A percentile compares a stretch with the other conserved stretches of the same genome.
Conservation (phyloP, 2,329 filamentous ascomycete species). For the Pseudonectria foliicola region DNA sequence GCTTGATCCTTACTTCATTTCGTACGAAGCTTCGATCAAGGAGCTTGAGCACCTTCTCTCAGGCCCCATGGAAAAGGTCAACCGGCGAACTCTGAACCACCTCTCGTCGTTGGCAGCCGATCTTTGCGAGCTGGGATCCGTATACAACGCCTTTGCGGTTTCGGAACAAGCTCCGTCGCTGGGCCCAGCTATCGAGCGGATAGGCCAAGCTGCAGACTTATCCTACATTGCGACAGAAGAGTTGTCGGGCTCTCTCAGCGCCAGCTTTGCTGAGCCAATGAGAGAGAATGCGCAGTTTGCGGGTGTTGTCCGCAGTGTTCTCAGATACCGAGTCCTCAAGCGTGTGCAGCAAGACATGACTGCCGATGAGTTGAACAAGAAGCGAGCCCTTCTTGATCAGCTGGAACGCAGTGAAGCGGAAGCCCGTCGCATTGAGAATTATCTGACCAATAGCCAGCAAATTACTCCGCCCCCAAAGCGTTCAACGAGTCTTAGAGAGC, state of each 20-base stretch:
- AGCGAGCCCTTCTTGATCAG: slow-evolving; percentile 72
- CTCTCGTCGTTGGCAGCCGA: slow-evolving; percentile 78
- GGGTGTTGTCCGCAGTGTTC: slow-evolving; percentile 80
- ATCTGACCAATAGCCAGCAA: slow-evolving; percentile 68
- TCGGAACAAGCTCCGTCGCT: slow-evolving; percentile 86
- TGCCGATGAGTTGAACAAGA: slow-evolving; percentile 84
- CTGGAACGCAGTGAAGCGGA: slow-evolving; percentile 92
- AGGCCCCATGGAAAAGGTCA: slow-evolving; percentile 95
- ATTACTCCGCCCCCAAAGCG: slow-evolving; percentile 55
- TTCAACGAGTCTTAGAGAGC: slow-evolving; percentile 53
- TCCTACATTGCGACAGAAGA: slow-evolving; percentile 96
- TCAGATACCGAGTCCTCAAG: slow-evolving; percentile 87
- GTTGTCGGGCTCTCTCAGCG: slow-evolving; percentile 77
- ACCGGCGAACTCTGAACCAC: slow-evolving; percentile 80
- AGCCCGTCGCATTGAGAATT: slow-evolving; percentile 88
- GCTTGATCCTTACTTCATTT: slow-evolving; percentile 90
- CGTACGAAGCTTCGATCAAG: slow-evolving; percentile 86
- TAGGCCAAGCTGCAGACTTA: slow-evolving; percentile 89
- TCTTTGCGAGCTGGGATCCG: slow-evolving; percentile 86
- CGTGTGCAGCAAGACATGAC: slow-evolving; percentile 97
- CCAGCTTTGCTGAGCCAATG: slow-evolving; percentile 95
- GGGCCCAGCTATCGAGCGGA: slow-evolving; percentile 84
- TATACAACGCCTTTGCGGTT: slow-evolving; percentile 93
- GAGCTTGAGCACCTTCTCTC: slow-evolving; percentile 83
- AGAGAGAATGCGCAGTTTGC: slow-evolving; percentile 96